Conservation (phyloP, 345 rosid species). For the Brassica cretica region DNA sequence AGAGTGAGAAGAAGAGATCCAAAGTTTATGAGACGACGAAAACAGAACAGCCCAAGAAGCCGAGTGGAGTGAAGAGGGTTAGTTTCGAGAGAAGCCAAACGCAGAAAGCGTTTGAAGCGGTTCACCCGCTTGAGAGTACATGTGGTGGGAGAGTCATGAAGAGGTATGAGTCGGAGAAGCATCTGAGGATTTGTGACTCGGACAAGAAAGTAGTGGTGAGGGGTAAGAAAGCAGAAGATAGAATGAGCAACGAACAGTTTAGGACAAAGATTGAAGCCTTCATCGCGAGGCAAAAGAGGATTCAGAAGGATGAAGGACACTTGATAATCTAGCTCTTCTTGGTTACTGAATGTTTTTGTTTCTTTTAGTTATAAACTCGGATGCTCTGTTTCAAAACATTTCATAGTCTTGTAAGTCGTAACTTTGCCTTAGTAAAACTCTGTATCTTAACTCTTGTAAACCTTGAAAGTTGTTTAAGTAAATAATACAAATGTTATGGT, state of each 20-base stretch:
- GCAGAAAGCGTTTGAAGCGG: constrained; percentile 42
- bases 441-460: constrained; percentile 14
- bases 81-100: constrained; percentile 55
- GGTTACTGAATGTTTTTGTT: not conserved
- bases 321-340: constrained; percentile 32
- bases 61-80: constrained; percentile 31
- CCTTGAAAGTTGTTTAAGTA: constrained; percentile 9
- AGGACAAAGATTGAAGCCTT: constrained; percentile 62
- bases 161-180: constrained; percentile 52
- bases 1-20: constrained; percentile 43
- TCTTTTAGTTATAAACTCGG: constrained; percentile 3
- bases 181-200: constrained; percentile 36
- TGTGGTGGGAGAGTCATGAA: constrained; percentile 36
- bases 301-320: constrained; percentile 61
- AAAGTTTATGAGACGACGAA: constrained; percentile 30
- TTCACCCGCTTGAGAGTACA: constrained; percentile 27
- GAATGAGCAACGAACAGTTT: constrained; percentile 78
- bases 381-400: constrained; percentile 21
- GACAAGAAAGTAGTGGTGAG: constrained; percentile 33
- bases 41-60: constrained; percentile 20
- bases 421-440: constrained; percentile 3
- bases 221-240: constrained; percentile 48
- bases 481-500: constrained; percentile 17
- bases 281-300: constrained; percentile 78
- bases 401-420: constrained; percentile 25